Conservation (phyloP, 352 stramenopile species). For the Achlya hypogyna region DNA sequence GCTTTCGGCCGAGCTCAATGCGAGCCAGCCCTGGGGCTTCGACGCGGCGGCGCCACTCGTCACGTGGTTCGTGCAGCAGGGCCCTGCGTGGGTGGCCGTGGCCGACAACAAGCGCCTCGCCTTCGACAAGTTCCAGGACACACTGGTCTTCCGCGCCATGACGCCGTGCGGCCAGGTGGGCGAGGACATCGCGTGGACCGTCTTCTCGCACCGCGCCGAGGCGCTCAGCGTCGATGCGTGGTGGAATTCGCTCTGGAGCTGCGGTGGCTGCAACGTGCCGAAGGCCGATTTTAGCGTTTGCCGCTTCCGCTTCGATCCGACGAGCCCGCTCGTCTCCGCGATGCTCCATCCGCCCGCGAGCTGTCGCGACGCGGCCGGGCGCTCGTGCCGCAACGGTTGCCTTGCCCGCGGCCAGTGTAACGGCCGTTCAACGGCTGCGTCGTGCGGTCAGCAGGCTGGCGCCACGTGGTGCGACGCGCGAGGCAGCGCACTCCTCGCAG, state of each 20-base stretch:
- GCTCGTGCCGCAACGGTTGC: neutral
- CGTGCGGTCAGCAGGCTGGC: neutral
- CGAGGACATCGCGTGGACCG: neutral
- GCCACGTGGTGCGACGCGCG: neutral
- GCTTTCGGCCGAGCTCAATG: neutral
- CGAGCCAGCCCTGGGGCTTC: neutral
- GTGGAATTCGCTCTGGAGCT: constrained; percentile 4
- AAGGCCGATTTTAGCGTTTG: neutral
- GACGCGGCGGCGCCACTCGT: neutral
- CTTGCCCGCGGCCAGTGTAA: neutral
- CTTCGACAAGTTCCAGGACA: neutral
- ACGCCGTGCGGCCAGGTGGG: constrained; percentile 1
- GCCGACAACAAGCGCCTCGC: neutral
- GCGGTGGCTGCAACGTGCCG: neutral
- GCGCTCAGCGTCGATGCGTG: neutral
- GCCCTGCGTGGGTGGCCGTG: neutral
- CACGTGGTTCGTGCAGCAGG: neutral
- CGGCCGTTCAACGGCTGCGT: neutral
- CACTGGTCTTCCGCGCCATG: neutral
- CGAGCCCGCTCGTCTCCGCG: neutral
- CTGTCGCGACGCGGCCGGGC: neutral
- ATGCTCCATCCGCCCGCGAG: neutral
- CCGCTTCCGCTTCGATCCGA: neutral
- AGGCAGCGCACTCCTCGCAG: neutral
- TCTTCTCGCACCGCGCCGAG: neutral